Evolutionary conservation across 768 basidiomycete genomes (phyloP), one percentile per base, ranked within the genome.

Genomic region (Piloderma croceum): DNA sequence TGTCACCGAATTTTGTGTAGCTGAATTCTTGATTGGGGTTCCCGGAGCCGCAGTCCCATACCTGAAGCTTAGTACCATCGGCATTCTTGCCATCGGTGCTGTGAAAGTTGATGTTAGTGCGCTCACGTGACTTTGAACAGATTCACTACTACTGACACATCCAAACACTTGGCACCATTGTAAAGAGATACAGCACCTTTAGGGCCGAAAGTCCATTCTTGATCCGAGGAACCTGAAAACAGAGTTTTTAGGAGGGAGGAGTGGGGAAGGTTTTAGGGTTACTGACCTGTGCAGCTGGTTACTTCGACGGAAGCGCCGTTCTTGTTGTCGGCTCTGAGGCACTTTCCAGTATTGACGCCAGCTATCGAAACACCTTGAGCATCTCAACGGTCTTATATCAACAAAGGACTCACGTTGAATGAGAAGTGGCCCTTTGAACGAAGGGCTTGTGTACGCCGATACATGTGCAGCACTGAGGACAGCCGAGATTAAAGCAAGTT

Each of bases 121-220:
- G n/a, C n/a, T n/a, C n/a, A n/a, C n/a, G n/a, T n/a, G n/a, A n/a
- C n/a, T n/a, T n/a, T n/a, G n/a, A n/a, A n/a, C n/a, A n/a, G n/a
- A n/a, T n/a, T n/a, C n/a, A n/a, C n/a, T n/a, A n/a, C n/a, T n/a
- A n/a, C n/a, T n/a, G n/a, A n/a, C n/a, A 74, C 69, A 39, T 76
- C 73, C 19, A 77, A 54, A 51, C 74, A 77, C 49, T 73, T 77
- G 49, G 63, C 58, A 22, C 65, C 68, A n/a, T n/a, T n/a, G 42
- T 67, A 73, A 21, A 73, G 53, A 29, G 61, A 63, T 25, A 76
- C 62, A 36, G 48, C 57, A 18, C 71, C 70, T 23, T 57, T 59
- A 3, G 44, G 54, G n/a, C n/a, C n/a, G 49, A 77, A 77, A 5
- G 61, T 60, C 73, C 74, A 77, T 43, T 71, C 60, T 53, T 79